These are phyloP conservation scores for Mycena galericulata DNA, from an alignment of 768 basidiomycete species.

Conservation along the genomic window DNA sequence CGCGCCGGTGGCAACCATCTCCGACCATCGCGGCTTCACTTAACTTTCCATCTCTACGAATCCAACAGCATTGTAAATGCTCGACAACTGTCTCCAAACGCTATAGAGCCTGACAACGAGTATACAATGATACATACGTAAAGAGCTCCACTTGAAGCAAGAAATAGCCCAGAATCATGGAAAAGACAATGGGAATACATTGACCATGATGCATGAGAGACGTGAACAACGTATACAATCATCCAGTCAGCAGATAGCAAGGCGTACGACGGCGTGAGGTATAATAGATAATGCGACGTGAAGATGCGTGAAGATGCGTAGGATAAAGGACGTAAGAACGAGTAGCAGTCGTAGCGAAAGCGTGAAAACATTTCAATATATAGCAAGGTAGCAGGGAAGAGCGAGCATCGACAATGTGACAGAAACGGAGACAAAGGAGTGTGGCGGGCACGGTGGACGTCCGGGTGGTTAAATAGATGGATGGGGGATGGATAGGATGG, in stretches of 20 bases:
- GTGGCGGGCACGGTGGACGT: slow-evolving; percentile 21
- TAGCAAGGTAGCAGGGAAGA: slow-evolving; percentile 25
- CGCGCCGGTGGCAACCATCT: too few relatives aligned
- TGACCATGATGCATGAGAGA: slow-evolving; percentile 15
- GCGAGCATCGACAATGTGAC: slow-evolving; percentile 15
- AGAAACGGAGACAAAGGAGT: slow-evolving; percentile 25
- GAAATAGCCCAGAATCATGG: too few relatives aligned
- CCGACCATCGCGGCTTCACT: too few relatives aligned
- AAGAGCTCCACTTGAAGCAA: too few relatives aligned
- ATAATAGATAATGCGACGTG: slow-evolving; percentile 16
- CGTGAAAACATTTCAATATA: slow-evolving; percentile 29
- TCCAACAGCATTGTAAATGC: too few relatives aligned
- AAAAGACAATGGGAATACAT: slow-evolving; percentile 10
- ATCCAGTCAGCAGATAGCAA: slow-evolving; percentile 16
- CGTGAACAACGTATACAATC: slow-evolving; percentile 28
- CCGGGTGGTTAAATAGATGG: slow-evolving; percentile 18
- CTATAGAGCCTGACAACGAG: too few relatives aligned
- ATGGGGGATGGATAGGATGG: not conserved
- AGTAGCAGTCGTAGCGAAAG: slow-evolving; percentile 28
- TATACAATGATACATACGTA: too few relatives aligned
- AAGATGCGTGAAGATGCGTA: slow-evolving; percentile 23
- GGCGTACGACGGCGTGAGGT: slow-evolving; percentile 21
- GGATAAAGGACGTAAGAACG: slow-evolving; percentile 8
- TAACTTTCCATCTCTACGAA: too few relatives aligned
- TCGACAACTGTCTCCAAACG: too few relatives aligned